Base-by-base conservation (phyloP, 352 stramenopile genomes). In the Phytophthora constricta region DNA sequence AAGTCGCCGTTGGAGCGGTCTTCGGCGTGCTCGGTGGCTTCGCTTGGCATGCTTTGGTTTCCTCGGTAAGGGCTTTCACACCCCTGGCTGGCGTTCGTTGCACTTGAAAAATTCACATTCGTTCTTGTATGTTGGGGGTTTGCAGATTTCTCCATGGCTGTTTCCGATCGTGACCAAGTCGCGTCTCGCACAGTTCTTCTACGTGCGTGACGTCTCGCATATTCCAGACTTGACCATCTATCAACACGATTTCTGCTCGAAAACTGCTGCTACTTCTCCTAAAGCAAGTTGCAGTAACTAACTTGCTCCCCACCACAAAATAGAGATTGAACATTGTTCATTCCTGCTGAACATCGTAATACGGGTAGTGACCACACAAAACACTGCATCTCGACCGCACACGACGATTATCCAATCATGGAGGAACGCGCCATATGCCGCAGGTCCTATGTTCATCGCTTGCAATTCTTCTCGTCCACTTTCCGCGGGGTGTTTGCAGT, bases 171-270 rank as follows among this genome's bases (percentile, higher is more conserved):
- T 95, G 47, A 62, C 72, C n/a, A 58, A 80, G 47, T 82, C 71
- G 37, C 41, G 60, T 5, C 25, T 93, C 22, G 84, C 73, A 2
- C 81, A 84, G 56, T 78, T 79, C 41, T 81, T 93, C 34, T 92
- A 84, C 70, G 57, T 95, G 31, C 86, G 86, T 8, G 88, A 96
- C 51, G 82, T 87, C 60, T 91, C 88, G 10, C 69, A 83, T 65
- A 92, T 96, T 37, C 75, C 82, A 10, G 86, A 96, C 62, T 63
- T 96, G 65, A 90, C 89, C 45, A 72, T 93, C n/a, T 87, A 82
- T 68, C 85, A 95, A 53, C 70, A 93, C 71, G 71, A 92, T 65
- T 50, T 85, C n/a, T 90, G 82, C 58, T 42, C 26, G 14, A 66
- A 75, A 27, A 22, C 47, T 63, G 13, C 34, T 42, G 46, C 26